Conservation (phyloP, 2,329 filamentous ascomycete genomes). For the Paraphoma sp. region DNA sequence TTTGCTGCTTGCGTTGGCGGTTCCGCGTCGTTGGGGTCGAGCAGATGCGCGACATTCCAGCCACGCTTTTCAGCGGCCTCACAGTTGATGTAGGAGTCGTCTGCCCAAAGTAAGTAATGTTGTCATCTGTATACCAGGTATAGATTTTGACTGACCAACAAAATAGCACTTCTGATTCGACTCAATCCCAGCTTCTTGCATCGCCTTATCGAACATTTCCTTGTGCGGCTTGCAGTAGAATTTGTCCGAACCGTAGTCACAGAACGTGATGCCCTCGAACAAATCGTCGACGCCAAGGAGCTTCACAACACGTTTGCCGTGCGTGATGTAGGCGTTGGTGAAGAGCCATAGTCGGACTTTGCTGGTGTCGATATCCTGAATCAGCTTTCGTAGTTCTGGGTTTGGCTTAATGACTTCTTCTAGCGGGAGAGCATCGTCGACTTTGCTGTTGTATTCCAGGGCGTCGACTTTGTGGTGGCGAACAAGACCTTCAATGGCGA, state of each 20-base stretch:
- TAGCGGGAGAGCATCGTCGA: slow-evolving; percentile 92
- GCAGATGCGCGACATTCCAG: slow-evolving; percentile 85
- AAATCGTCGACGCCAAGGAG: slow-evolving; percentile 83
- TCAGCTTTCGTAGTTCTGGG: slow-evolving; percentile 73
- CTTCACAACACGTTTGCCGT: slow-evolving; percentile 81
- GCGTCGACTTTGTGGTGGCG: slow-evolving; percentile 95
- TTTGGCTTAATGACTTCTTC: slow-evolving; percentile 84
- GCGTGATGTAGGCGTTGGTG: slow-evolving; percentile 93
- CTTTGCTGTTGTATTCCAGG: slow-evolving; percentile 90
- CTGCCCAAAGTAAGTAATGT: slow-evolving; percentile 53
- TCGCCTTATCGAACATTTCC: slow-evolving; percentile 87
- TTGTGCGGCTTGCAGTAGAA: slow-evolving; percentile 87
- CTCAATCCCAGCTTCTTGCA: slow-evolving; percentile 78
- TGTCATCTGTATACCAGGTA: slow-evolving; percentile 1
- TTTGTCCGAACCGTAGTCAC: slow-evolving; percentile 77
- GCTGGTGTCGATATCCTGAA: slow-evolving; percentile 80
- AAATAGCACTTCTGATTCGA: slow-evolving; percentile 82
- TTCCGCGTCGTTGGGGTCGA: slow-evolving; percentile 74
- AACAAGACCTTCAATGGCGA: slow-evolving; percentile 95
- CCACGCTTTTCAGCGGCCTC: slow-evolving; percentile 77
- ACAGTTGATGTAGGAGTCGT: slow-evolving; percentile 88
- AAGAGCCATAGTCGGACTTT: slow-evolving; percentile 93
- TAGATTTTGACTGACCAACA: slow-evolving; percentile 70
- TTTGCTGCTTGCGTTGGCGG: slow-evolving; percentile 72
- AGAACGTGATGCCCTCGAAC: slow-evolving; percentile 95